Evolutionary conservation across 495 filamentous ascomycete genomes (phyloP).

Genomic region (Daldinia childiae): DNA sequence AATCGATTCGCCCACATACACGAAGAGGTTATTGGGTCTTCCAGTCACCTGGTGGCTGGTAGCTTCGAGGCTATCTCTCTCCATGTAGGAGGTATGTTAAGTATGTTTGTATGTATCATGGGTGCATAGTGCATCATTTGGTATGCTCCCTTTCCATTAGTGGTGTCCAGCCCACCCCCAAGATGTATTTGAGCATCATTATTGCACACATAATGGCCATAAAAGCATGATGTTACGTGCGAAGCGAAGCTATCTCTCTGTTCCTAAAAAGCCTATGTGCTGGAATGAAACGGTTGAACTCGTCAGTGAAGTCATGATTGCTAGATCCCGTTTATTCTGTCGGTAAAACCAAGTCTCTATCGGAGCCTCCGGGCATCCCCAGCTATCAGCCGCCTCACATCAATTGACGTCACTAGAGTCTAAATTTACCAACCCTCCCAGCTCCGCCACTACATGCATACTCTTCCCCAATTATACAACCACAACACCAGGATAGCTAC

Average conservation of each 20-base stretch:
- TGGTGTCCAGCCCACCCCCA: background rate
- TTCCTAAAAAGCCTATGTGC: background rate
- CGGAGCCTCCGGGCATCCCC: slow-evolving; percentile 28
- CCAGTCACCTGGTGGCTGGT: slow-evolving; percentile 17
- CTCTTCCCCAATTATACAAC: slow-evolving; percentile 1
- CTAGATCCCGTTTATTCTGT: slow-evolving; percentile 3
- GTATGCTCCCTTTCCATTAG: background rate
- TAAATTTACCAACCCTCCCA: slow-evolving; percentile 1
- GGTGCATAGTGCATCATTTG: background rate
- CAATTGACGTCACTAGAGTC: background rate
- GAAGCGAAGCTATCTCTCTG: background rate
- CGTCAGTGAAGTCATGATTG: slow-evolving; percentile 7
- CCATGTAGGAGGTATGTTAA: background rate
- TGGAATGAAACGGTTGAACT: slow-evolving; percentile 13
- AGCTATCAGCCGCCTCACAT: slow-evolving; percentile 15
- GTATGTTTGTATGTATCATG: background rate
- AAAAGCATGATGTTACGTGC: slow-evolving; percentile 4
- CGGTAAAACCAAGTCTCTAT: slow-evolving; percentile 9
- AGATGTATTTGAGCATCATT: background rate
- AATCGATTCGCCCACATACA: background rate
- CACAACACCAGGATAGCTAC: background rate
- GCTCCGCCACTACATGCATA: background rate
- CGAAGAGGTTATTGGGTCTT: slow-evolving; percentile 5
- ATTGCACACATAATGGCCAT: background rate
- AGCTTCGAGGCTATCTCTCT: slow-evolving; percentile 1